Conservation (phyloP, 129 eudicot species). For the Arctium lappa region DNA sequence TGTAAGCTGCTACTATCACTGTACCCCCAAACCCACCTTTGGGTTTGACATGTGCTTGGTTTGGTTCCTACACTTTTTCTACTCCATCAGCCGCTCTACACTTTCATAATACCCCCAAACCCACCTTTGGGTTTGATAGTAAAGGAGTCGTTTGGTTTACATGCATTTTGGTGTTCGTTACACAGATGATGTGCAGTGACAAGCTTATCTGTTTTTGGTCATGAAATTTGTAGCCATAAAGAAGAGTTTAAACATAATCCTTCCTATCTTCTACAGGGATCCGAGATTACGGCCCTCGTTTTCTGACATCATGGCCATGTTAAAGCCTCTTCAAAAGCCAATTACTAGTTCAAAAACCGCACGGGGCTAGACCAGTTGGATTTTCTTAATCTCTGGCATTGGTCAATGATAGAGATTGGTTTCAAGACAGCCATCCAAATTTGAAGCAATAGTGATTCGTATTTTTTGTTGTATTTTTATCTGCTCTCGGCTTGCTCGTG, state of each 20-base stretch:
- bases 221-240: background rate
- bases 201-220: too few species aligned
- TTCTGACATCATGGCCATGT: constrained; percentile 79
- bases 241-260: background rate
- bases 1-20: too few species aligned
- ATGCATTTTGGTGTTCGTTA: too few species aligned
- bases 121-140: too few species aligned
- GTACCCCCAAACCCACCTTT: too few species aligned
- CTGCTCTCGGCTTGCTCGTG: constrained; percentile 30
- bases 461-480: constrained; percentile 9
- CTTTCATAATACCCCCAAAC: too few species aligned
- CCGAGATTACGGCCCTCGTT: constrained; percentile 88
- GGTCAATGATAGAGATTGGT: background rate
- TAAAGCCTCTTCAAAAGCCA: constrained; percentile 88
- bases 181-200: too few species aligned
- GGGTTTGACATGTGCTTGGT: too few species aligned
- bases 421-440: background rate
- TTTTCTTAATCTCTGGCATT: background rate
- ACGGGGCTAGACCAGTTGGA: constrained; percentile 32
- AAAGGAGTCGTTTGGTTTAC: too few species aligned
- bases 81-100: too few species aligned
- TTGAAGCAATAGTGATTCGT: constrained; percentile 25
- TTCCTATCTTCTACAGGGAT: constrained; percentile 42
- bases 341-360: constrained; percentile 44
- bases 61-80: too few species aligned